phyloP scores from a whole-genome alignment of 768 basidiomycete genomes.

The Auricularia heimuer region DNA sequence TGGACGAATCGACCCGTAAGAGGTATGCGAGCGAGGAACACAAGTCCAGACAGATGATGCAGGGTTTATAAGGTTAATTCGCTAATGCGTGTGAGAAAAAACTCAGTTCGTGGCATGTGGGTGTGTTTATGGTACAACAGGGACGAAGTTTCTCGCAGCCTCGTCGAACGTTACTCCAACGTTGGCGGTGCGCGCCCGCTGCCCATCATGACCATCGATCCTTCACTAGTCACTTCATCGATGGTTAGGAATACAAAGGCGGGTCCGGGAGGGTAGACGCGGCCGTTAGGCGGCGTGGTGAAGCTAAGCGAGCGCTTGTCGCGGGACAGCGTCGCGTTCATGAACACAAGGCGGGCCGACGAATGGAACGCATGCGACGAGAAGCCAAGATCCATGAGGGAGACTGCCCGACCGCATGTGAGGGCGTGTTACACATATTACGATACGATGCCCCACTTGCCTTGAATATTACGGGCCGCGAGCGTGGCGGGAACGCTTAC shows the following conservation, averaged over 20 bases:
- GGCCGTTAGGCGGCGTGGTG: constrained; percentile 18
- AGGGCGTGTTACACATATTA: too few species aligned
- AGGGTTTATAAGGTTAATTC: too few species aligned
- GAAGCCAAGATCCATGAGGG: constrained; percentile 28
- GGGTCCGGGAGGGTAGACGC: constrained; percentile 26
- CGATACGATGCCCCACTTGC: not conserved
- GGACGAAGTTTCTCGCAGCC: too few species aligned
- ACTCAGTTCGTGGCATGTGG: too few species aligned
- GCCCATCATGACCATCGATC: constrained; percentile 18
- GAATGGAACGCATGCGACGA: constrained; percentile 27
- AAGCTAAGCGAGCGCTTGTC: constrained; percentile 23
- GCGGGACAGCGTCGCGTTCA: constrained; percentile 20
- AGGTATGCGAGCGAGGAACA: too few species aligned
- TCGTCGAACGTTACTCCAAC: not conserved
- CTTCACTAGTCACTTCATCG: constrained; percentile 17
- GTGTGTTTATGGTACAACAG: too few species aligned
- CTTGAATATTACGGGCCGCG: constrained; percentile 6
- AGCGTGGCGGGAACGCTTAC: constrained; percentile 23
- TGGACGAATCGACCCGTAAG: too few species aligned
- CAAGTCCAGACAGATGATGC: too few species aligned
- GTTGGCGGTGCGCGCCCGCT: constrained; percentile 17
- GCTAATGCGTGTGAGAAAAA: too few species aligned
- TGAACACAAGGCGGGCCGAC: constrained; percentile 5
- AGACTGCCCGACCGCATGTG: constrained; percentile 13
- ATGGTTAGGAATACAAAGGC: constrained; percentile 20